Percentiles rank a stretch among this genome's conserved stretches.
Conservation (phyloP, 2,329 filamentous ascomycete species). For the Sporothrix dimorphospora region DNA sequence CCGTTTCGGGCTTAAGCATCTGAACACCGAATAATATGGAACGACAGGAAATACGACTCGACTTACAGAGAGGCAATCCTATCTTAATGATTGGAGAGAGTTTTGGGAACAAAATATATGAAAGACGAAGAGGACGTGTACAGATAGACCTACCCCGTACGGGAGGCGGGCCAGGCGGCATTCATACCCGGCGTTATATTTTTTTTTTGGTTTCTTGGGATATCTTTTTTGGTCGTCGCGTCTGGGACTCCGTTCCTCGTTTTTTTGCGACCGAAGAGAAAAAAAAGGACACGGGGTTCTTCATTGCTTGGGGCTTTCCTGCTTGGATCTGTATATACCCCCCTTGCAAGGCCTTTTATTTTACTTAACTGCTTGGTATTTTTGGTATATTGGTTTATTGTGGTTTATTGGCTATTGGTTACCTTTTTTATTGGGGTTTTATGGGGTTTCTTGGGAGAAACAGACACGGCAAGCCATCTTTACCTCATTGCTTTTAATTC, state of each 20-base stretch:
- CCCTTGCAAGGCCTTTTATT: not conserved
- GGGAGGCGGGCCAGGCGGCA: not conserved
- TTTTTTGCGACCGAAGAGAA: not conserved
- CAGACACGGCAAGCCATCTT: not conserved
- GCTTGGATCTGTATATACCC: conserved; percentile 14
- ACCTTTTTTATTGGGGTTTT: not conserved
- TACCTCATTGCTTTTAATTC: not conserved
- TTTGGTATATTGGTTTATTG: not conserved
- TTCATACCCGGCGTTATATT: conserved; percentile 19
- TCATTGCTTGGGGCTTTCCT: not conserved
- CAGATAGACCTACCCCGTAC: conserved; percentile 18
- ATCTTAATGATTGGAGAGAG: conserved; percentile 16
- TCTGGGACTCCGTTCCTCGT: not conserved
- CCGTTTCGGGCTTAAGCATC: not conserved
- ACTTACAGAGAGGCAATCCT: not conserved
- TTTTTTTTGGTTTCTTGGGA: not conserved
- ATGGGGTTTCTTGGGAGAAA: not conserved
- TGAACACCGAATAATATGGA: not conserved
- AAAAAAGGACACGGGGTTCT: not conserved
- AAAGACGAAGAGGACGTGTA: conserved; percentile 15
- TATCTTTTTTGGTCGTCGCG: not conserved
- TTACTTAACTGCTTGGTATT: not conserved
- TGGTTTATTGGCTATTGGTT: not conserved
- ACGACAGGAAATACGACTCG: not conserved
- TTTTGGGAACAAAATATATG: not conserved